A percentile compares a stretch with the other conserved stretches of the same genome.
Conservation (phyloP, 768 basidiomycete species). For the Leucocoprinus birnbaumii region DNA sequence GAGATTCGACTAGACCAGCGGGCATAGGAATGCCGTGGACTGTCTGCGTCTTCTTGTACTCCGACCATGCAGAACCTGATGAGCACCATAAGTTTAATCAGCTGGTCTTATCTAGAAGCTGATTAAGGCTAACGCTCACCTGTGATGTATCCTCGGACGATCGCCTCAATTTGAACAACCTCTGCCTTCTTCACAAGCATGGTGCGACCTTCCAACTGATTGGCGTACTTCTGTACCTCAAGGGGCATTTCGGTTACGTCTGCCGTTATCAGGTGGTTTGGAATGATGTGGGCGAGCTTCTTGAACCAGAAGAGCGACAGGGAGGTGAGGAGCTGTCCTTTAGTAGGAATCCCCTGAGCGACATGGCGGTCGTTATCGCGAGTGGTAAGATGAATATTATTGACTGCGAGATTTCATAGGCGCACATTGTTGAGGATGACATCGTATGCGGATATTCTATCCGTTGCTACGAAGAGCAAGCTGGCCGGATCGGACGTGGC, state of each 20-base stretch:
- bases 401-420: slow-evolving; percentile 10
- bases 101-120: not conserved
- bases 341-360: slow-evolving; percentile 86
- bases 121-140: slow-evolving; percentile 42
- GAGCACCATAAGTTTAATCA: slow-evolving; percentile 2
- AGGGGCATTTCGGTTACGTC: slow-evolving; percentile 80
- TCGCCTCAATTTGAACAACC: slow-evolving; percentile 90
- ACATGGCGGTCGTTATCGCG: not conserved
- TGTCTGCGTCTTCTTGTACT: slow-evolving; percentile 86
- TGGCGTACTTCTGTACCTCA: slow-evolving; percentile 69
- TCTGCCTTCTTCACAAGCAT: slow-evolving; percentile 92
- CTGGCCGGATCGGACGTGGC: slow-evolving; percentile 62
- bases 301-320: slow-evolving; percentile 97
- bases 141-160: slow-evolving; percentile 95
- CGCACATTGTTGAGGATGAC: slow-evolving; percentile 90
- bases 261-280: slow-evolving; percentile 86
- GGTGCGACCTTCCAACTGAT: slow-evolving; percentile 76
- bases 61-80: slow-evolving; percentile 91
- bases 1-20: slow-evolving; percentile 77
- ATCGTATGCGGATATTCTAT: slow-evolving; percentile 96
- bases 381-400: not conserved
- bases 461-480: slow-evolving; percentile 91
- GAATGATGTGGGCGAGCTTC: slow-evolving; percentile 73
- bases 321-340: slow-evolving; percentile 85
- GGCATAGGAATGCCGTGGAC: slow-evolving; percentile 85